These are phyloP conservation scores for Paxillus involutus DNA, from an alignment of 768 basidiomycete species.

Conservation along the genomic window DNA sequence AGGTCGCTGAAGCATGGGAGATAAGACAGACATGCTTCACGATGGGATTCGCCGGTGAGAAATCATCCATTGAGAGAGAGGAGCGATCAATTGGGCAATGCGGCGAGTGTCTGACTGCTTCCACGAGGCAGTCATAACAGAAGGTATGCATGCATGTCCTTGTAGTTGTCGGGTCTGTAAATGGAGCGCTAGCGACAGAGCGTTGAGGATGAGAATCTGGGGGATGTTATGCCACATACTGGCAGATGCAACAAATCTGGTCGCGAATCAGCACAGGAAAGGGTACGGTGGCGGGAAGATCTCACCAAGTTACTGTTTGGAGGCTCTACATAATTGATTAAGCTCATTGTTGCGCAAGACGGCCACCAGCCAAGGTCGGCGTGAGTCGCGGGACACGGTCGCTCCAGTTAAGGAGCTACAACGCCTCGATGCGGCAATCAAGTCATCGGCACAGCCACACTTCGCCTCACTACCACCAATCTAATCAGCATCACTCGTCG, in stretches of 20 bases:
- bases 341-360: conserved; percentile 20
- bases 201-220: conserved; percentile 5
- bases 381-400: neutral
- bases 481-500: too few species aligned
- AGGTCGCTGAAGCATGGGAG: conserved; percentile 2
- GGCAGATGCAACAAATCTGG: conserved; percentile 79
- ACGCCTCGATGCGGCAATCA: neutral
- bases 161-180: conserved; percentile 74
- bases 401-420: neutral
- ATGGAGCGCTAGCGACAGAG: conserved; percentile 52
- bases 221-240: conserved; percentile 35
- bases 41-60: conserved; percentile 70
- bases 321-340: conserved; percentile 53
- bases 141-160: conserved; percentile 83
- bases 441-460: neutral
- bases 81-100: conserved; percentile 88
- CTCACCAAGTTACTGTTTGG: conserved; percentile 70
- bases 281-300: neutral
- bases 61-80: conserved; percentile 52
- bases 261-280: conserved; percentile 1
- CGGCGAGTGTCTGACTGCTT: conserved; percentile 62
- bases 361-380: neutral
- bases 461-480: too few species aligned
- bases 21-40: conserved; percentile 50
- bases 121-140: conserved; percentile 77